Conservation (phyloP, 2,329 filamentous ascomycete genomes). For the Ophiostoma sp. region DNA sequence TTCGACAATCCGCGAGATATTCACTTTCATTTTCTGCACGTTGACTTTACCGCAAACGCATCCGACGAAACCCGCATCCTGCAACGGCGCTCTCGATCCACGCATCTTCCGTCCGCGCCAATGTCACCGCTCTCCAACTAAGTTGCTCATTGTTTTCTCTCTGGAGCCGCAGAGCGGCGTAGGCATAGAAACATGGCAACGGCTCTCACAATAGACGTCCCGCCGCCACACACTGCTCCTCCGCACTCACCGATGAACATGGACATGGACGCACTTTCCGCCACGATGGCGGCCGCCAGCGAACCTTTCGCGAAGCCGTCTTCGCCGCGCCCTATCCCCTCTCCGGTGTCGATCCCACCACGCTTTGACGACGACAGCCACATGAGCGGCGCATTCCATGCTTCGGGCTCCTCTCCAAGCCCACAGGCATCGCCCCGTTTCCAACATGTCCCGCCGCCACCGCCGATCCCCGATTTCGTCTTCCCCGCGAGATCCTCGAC, state of each 20-base stretch:
- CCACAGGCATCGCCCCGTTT: slow-evolving; percentile 38
- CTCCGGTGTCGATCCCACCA: slow-evolving; percentile 35
- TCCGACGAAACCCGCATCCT: neutral
- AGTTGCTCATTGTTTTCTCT: slow-evolving; percentile 43
- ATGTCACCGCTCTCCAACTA: slow-evolving; percentile 44
- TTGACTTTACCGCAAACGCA: neutral
- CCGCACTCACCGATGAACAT: neutral
- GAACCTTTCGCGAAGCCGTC: slow-evolving; percentile 28
- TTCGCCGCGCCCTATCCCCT: slow-evolving; percentile 32
- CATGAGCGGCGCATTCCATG: slow-evolving; percentile 24
- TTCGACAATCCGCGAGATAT: neutral
- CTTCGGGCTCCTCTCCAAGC: slow-evolving; percentile 32
- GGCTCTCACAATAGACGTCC: slow-evolving; percentile 32
- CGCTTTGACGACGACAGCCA: slow-evolving; percentile 32
- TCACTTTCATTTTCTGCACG: neutral
- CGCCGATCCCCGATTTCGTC: slow-evolving; percentile 65
- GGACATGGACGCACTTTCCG: neutral
- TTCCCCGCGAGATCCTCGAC: slow-evolving; percentile 56
- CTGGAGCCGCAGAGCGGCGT: slow-evolving; percentile 53
- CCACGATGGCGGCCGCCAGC: slow-evolving; percentile 18
- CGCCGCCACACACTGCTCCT: slow-evolving; percentile 2
- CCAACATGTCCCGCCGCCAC: slow-evolving; percentile 42
- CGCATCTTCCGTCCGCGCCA: slow-evolving; percentile 16
- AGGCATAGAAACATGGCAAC: slow-evolving; percentile 38
- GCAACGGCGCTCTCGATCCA: neutral